These are phyloP conservation scores for Ambrosia trifida DNA, from an alignment of 129 eudicot species.

Conservation along the genomic window DNA sequence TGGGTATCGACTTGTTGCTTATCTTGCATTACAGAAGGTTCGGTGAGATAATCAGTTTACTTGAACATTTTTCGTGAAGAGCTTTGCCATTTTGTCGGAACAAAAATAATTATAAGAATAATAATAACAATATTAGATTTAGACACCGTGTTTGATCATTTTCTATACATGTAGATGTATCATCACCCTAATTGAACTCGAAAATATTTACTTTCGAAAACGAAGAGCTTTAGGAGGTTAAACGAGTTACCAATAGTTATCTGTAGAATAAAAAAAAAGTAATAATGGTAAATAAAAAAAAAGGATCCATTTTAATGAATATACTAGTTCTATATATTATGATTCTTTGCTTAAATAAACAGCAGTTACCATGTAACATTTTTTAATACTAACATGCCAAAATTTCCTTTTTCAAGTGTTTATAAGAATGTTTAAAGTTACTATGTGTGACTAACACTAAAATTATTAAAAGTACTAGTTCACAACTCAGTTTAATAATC, in stretches of 20 bases:
- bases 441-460: neutral
- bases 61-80: slow-evolving; percentile 37
- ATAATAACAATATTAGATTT: slow-evolving; percentile 30
- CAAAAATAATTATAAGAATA: slow-evolving; percentile 41
- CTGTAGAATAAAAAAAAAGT: slow-evolving; percentile 30
- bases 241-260: slow-evolving; percentile 19
- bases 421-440: slow-evolving; percentile 3
- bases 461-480: slow-evolving; percentile 4
- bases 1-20: slow-evolving; percentile 85
- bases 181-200: slow-evolving; percentile 1
- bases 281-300: too few species aligned
- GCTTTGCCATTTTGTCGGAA: slow-evolving; percentile 36
- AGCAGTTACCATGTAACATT: neutral
- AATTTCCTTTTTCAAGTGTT: slow-evolving; percentile 3
- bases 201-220: slow-evolving; percentile 5
- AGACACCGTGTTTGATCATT: slow-evolving; percentile 44
- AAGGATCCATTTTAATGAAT: too few species aligned
- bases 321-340: neutral
- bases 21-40: slow-evolving; percentile 80
- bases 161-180: slow-evolving; percentile 43
- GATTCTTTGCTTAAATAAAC: neutral
- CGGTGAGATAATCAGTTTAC: slow-evolving; percentile 35
- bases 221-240: neutral
- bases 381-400: slow-evolving; percentile 7
- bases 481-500: slow-evolving; percentile 22